Percentiles rank a stretch among this genome's conserved stretches.
phyloP scores from a whole-genome alignment of 345 rosid species.

The Capsella bursapastoris region DNA sequence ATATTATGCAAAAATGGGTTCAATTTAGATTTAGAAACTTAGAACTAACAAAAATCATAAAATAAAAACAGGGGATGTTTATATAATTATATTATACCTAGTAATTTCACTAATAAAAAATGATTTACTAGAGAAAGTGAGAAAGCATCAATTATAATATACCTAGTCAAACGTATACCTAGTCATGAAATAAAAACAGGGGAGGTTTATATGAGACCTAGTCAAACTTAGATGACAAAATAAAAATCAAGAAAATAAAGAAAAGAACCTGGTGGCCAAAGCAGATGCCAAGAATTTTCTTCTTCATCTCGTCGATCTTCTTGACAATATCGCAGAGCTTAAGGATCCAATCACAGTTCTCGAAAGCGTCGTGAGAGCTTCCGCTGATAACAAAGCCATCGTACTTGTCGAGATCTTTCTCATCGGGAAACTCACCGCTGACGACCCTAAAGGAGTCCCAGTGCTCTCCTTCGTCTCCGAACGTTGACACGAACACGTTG shows the following conservation, averaged over 20 bases:
- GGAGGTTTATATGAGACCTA: too few species aligned
- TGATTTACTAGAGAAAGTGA: not conserved
- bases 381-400: conserved; percentile 89
- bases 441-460: conserved; percentile 85
- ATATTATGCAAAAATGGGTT: not conserved
- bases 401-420: conserved; percentile 60
- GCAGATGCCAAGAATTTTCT: conserved; percentile 86
- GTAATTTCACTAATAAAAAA: not conserved
- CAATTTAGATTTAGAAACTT: not conserved
- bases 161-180: too few species aligned
- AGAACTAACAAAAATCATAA: not conserved
- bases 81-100: not conserved
- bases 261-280: conserved; percentile 90
- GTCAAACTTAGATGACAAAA: not conserved
- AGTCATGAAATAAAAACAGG: too few species aligned
- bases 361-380: conserved; percentile 83
- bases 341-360: conserved; percentile 72
- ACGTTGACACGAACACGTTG: conserved; percentile 71
- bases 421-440: conserved; percentile 78
- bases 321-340: conserved; percentile 69
- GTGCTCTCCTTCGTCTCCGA: conserved; percentile 75
- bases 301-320: conserved; percentile 73
- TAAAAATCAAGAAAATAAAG: not conserved
- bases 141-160: too few species aligned
- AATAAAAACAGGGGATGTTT: not conserved